Evolutionary conservation across 1,284 basidiomycete genomes (phyloP).

Genomic region (Termitomyces sp.): DNA sequence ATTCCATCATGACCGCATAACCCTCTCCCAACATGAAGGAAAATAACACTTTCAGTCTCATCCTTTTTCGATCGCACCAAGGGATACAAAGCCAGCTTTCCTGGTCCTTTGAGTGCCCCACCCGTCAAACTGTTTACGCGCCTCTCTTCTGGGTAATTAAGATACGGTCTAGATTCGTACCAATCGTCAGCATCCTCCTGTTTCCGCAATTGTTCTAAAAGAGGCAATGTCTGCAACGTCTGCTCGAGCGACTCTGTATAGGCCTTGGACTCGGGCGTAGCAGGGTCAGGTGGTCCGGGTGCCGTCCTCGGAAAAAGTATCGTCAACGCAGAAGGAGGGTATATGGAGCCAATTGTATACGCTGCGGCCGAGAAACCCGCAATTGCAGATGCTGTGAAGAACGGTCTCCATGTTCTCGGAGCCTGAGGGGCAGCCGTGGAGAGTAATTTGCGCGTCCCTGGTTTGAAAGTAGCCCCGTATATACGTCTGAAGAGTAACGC

Average conservation of each 20-base stretch:
- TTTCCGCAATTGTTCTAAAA: constrained; percentile 49
- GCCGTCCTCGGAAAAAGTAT: constrained; percentile 19
- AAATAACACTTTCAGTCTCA: constrained; percentile 63
- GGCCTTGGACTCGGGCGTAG: constrained; percentile 57
- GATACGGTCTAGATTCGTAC: constrained; percentile 80
- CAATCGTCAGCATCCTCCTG: constrained; percentile 50
- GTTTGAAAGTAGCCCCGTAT: not conserved
- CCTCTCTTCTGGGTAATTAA: constrained; percentile 60
- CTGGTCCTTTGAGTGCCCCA: constrained; percentile 81
- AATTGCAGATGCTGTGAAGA: constrained; percentile 23
- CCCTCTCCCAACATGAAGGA: constrained; percentile 81
- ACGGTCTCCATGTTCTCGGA: constrained; percentile 17
- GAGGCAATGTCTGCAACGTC: constrained; percentile 59
- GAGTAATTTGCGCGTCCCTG: constrained; percentile 1
- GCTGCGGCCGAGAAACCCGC: constrained; percentile 20
- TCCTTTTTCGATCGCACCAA: constrained; percentile 72
- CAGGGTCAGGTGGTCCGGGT: constrained; percentile 36
- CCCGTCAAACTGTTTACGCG: constrained; percentile 79
- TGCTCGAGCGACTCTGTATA: constrained; percentile 64
- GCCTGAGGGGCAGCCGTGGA: constrained; percentile 7
- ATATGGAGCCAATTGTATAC: constrained; percentile 18
- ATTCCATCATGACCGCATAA: constrained; percentile 94
- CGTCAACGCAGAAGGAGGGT: constrained; percentile 17
- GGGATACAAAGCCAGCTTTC: constrained; percentile 75
- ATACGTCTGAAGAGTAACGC: constrained; percentile 6